Conservation (phyloP, 2,329 filamentous ascomycete genomes). For the Penicillium sp. region DNA sequence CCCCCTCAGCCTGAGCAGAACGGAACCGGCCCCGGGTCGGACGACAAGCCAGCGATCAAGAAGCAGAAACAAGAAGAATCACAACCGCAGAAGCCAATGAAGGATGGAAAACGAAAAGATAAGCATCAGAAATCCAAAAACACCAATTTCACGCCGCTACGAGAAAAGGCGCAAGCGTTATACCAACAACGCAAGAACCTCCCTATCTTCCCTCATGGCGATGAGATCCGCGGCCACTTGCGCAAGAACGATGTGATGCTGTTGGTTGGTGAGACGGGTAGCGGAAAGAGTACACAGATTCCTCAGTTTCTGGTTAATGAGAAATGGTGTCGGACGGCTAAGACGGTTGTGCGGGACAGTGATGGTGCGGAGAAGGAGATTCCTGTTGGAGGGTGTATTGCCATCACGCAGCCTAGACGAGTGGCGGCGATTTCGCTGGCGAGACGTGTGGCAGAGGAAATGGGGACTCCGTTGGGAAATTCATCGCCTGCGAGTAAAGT, state of each 20-base stretch:
- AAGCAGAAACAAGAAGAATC: too few relatives aligned
- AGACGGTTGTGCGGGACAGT: slow-evolving; percentile 37
- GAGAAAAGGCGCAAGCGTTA: too few relatives aligned
- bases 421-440: slow-evolving; percentile 93
- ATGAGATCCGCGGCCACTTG: slow-evolving; percentile 59
- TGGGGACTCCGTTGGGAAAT: slow-evolving; percentile 58
- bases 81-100: too few relatives aligned
- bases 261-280: slow-evolving; percentile 86
- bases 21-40: too few relatives aligned
- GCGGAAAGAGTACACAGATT: slow-evolving; percentile 92
- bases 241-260: slow-evolving; percentile 65
- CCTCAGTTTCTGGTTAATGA: slow-evolving; percentile 79
- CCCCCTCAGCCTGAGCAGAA: too few relatives aligned
- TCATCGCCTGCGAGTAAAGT: slow-evolving; percentile 56
- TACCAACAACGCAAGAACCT: too few relatives aligned
- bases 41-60: too few relatives aligned
- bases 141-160: too few relatives aligned
- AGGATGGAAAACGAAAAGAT: too few relatives aligned
- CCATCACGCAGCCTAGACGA: slow-evolving; percentile 85
- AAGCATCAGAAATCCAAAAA: too few relatives aligned
- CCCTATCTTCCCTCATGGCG: too few relatives aligned
- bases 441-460: slow-evolving; percentile 75
- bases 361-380: slow-evolving; percentile 31
- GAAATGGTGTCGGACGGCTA: slow-evolving; percentile 62
- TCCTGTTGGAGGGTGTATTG: slow-evolving; percentile 73